Evolutionary conservation across 2,329 filamentous ascomycete genomes (phyloP).

Genomic region (Xylaria sp.): DNA sequence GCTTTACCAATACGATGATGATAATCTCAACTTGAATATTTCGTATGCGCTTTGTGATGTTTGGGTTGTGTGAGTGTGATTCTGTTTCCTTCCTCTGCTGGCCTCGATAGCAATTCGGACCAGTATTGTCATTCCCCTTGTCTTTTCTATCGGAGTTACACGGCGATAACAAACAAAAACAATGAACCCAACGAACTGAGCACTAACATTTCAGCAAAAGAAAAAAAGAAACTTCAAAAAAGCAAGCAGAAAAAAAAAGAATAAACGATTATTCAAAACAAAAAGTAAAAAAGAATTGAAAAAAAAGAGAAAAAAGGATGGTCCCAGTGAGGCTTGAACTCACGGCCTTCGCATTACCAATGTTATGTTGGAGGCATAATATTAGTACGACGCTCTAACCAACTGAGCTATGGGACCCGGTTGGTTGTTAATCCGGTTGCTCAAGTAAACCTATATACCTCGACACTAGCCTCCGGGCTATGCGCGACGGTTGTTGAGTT

Average conservation of each 20-base stretch:
- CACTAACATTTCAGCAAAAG: neutral
- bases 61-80: no score
- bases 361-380: neutral
- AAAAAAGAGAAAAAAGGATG: neutral
- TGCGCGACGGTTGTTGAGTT: no score
- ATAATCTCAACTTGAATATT: neutral
- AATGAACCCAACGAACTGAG: no score
- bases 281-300: neutral
- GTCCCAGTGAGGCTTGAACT: slow-evolving; percentile 4
- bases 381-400: slow-evolving; percentile 6
- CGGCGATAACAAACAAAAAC: no score
- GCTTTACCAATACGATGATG: neutral
- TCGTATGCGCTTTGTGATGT: neutral
- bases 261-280: neutral
- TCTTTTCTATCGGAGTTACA: no score
- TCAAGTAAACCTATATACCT: neutral
- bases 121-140: no score
- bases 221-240: neutral
- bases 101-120: no score
- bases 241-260: neutral
- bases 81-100: no score
- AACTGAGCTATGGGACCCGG: slow-evolving; percentile 1
- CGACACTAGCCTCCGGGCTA: no score
- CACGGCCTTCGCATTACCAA: slow-evolving; percentile 3
- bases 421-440: neutral